Evolutionary conservation across 176 grass and related monocot species (phyloP).

Genomic region (Poa pratensis): DNA sequence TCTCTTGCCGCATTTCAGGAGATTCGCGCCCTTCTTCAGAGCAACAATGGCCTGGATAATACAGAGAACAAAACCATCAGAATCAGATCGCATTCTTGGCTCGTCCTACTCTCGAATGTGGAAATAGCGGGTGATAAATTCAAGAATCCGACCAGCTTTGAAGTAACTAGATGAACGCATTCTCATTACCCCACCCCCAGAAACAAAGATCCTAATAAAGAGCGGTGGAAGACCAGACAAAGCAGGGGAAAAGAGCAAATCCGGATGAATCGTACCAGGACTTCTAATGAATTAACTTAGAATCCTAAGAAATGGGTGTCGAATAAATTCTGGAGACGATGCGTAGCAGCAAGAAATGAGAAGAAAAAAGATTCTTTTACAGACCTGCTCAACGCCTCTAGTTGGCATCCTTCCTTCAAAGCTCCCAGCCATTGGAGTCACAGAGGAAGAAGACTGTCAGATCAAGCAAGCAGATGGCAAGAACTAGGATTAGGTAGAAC

Average conservation of each 20-base stretch:
- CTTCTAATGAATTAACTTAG: background rate
- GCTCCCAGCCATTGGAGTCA: conserved; percentile 62
- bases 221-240: background rate
- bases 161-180: background rate
- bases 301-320: conserved; percentile 9
- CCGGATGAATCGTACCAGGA: background rate
- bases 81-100: background rate
- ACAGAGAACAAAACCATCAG: background rate
- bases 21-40: conserved; percentile 57
- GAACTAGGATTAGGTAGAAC: background rate
- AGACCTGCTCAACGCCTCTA: conserved; percentile 77
- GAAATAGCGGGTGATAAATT: background rate
- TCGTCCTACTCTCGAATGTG: background rate
- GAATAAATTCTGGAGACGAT: background rate
- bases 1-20: conserved; percentile 56
- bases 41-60: conserved; percentile 52
- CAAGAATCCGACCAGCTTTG: background rate
- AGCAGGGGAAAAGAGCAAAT: background rate
- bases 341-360: background rate
- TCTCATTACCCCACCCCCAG: background rate
- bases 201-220: background rate
- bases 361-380: background rate
- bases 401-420: conserved; percentile 67
- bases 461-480: background rate
- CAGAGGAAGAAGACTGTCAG: background rate